Evolutionary conservation across 352 stramenopile genomes (phyloP).

Genomic region (Phytopythium helicoides): DNA sequence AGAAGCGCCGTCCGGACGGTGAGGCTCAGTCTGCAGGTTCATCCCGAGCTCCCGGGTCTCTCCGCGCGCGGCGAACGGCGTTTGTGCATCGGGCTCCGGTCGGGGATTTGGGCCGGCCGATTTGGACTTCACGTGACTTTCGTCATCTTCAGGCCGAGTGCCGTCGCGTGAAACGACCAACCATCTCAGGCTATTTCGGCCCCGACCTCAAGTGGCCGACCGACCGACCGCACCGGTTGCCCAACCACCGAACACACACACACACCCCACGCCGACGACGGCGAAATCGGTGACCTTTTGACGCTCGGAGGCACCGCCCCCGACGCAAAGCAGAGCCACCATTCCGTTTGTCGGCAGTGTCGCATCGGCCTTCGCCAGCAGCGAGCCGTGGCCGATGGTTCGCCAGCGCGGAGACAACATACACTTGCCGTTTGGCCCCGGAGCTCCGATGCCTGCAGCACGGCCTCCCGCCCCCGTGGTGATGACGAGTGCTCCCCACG

Average conservation of each 20-base stretch:
- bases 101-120: background rate
- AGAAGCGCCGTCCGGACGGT: background rate
- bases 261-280: too few relatives aligned
- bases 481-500: background rate
- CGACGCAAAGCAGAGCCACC: background rate
- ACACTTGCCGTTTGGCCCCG: background rate
- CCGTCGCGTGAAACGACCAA: background rate
- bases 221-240: too few relatives aligned
- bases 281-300: too few relatives aligned
- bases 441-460: conserved; percentile 1
- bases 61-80: too few relatives aligned
- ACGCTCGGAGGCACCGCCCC: too few relatives aligned
- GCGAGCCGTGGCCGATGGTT: background rate
- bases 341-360: background rate
- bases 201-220: too few relatives aligned
- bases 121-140: background rate
- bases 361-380: background rate
- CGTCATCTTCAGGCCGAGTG: background rate
- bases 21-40: conserved; percentile 6
- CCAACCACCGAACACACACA: too few relatives aligned
- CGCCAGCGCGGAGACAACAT: background rate
- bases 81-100: too few relatives aligned
- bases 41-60: conserved; percentile 2
- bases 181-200: too few relatives aligned
- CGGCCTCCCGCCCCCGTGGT: background rate